Evolutionary conservation across 148 eudicot species (phyloP), one percentile per base, ranked within the genome.

Genomic region (Nepenthes mirabilis): DNA sequence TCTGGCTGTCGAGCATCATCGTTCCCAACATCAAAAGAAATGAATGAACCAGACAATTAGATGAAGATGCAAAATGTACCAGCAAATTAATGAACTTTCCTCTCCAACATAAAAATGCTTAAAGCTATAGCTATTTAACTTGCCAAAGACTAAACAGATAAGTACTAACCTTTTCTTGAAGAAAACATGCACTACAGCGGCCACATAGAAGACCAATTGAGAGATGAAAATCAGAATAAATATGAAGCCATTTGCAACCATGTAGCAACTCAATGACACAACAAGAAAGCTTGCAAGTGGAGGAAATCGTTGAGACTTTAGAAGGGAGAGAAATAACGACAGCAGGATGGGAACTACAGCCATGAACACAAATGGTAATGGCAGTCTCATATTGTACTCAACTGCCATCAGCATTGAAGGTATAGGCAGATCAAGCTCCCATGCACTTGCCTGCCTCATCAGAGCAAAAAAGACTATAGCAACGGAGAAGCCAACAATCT

Each of bases 321-420:
- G 77, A 70, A 72, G 73, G 47, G 97, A 84, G 65, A 79, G 71
- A 66, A 80, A 64, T 33, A 74, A 45, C 35, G 91, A 81, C 66
- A 80, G 62, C 32, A 79, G 33, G 62, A 81, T 69, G 37, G 99
- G 99, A 56, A 79, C 62, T 54, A 68, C 53, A 43, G 87, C 76
- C 56, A 81, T 68, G 45, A 65, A 65, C 55, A 82, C 74, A 78
- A 84, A 86, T 60, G 91, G 82, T 65, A 61, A 67, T 56, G 91
- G 83, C 74, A 83, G 68, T 78, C 78, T 83, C 77, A 93, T 64
- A 73, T 93, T 93, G 73, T 77, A 81, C 77, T 84, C 97, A 47
- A 89, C 78, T 10, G 99, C 89, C 55, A 85, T 77, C 69, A 93
- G 74, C 81, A 88, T 36, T 58, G 96, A 93, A 55, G 99, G 96